Evolutionary conservation across 2,329 filamentous ascomycete species (phyloP).

Genomic region (Zasmidium cellare): DNA sequence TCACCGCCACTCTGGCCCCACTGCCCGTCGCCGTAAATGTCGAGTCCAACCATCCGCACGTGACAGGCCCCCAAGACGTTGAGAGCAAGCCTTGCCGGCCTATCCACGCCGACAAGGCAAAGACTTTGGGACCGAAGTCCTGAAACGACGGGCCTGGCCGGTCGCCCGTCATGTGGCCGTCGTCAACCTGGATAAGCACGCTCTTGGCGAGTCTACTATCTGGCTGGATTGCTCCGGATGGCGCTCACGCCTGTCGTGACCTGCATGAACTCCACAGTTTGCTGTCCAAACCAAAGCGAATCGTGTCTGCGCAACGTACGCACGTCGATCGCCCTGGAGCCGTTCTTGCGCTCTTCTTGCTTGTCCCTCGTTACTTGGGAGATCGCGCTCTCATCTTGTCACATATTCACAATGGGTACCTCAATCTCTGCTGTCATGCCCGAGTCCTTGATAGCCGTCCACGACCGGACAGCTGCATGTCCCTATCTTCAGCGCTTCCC

Average conservation of each 20-base stretch:
- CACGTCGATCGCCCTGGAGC: conserved; percentile 5
- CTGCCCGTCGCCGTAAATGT: neutral
- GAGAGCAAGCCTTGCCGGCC: conserved; percentile 18
- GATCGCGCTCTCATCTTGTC: conserved; percentile 4
- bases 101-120: conserved; percentile 4
- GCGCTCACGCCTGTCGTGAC: conserved; percentile 1
- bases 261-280: conserved; percentile 3
- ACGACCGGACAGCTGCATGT: conserved; percentile 15
- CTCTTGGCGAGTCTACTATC: conserved; percentile 1
- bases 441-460: conserved; percentile 2
- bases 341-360: neutral
- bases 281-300: neutral
- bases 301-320: neutral
- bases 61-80: conserved; percentile 3
- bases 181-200: neutral
- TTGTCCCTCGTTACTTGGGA: conserved; percentile 4
- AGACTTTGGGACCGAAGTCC: neutral
- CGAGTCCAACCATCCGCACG: conserved; percentile 2
- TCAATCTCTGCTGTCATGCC: conserved; percentile 4
- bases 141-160: conserved; percentile 6
- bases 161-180: conserved; percentile 10
- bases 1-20: conserved; percentile 33
- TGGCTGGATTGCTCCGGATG: neutral
- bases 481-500: conserved; percentile 13
- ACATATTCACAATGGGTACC: neutral